Evolutionary conservation across 192 early-diverging fungal genomes (phyloP), one percentile per base, ranked within the genome.

Genomic region (Chytriomyces sp.): DNA sequence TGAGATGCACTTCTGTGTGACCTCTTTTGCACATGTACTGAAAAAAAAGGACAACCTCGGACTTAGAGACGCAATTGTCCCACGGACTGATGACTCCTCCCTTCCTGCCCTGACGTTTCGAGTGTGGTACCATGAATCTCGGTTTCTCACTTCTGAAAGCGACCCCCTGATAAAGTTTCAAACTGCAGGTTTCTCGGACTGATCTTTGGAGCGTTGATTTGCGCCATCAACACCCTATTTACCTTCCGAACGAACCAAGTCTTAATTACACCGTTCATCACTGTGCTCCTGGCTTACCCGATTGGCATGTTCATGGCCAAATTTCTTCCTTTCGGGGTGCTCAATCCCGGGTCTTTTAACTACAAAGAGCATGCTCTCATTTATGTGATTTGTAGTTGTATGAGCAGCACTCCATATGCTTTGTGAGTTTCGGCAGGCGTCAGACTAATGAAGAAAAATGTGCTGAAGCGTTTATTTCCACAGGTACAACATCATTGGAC

Each of bases 101-200:
- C 75, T 93, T 10, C 90, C 91, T 7, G 90, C 91, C 18, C 81
- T 87, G 49, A 94, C 93, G 0, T 91, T 93, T 76, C 88, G 93
- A 28, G 85, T 89, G 6, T 92, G 91, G 91, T 11, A 16, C 62
- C 18, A 11, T 24, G 13, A 59, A 59, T 13, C 13, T 6, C 20
- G 13, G 53, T 59, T 20, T 59, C 53, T n/a, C 20, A 59, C 16
- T 59, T 59, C 13, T 59, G 20, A 13, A 20, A 13, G 77, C 88
- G 91, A 35, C 82, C 89, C 63, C 57, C n/a, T 79, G 23, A 46
- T 45, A 5, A 57, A 62, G 20, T n/a, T 67, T 49, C 28, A 35
- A 35, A 35, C 28, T 35, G 28, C 28, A 35, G 28, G 28, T 84
- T 91, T 13, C 85, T 91, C 46, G 93, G 93, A 13, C 84, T 94